These are phyloP conservation scores for Thielaviopsis ethacetica DNA, from an alignment of 2,329 filamentous ascomycete genomes.

Conservation along the genomic window DNA sequence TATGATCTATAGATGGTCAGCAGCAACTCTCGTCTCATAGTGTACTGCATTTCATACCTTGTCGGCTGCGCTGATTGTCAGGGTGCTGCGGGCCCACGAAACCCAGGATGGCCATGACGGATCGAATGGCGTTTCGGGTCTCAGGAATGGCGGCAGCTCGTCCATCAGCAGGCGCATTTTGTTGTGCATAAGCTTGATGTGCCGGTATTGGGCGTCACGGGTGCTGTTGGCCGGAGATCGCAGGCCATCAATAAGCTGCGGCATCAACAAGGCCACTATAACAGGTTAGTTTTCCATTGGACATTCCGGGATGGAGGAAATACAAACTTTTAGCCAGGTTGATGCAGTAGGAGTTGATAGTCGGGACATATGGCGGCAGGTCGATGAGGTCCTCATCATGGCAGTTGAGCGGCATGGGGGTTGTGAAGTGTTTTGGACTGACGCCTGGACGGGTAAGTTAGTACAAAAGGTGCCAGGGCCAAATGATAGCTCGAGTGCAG, in stretches of 20 bases:
- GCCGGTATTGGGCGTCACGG: slow-evolving; percentile 8
- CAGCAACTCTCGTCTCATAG: not conserved
- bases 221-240: slow-evolving; percentile 2
- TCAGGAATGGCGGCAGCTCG: slow-evolving; percentile 4
- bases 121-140: not conserved
- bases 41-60: not conserved
- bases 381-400: slow-evolving; percentile 9
- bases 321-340: slow-evolving; percentile 9
- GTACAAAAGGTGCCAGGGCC: no score
- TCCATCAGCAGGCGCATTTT: slow-evolving; percentile 6
- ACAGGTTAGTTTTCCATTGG: not conserved
- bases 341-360: slow-evolving; percentile 11
- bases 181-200: slow-evolving; percentile 3
- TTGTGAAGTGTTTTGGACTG: slow-evolving; percentile 9
- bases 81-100: slow-evolving; percentile 9
- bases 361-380: slow-evolving; percentile 5
- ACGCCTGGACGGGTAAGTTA: not conserved
- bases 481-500: no score
- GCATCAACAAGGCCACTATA: slow-evolving; percentile 11
- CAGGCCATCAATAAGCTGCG: slow-evolving; percentile 8
- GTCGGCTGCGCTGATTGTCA: slow-evolving; percentile 11
- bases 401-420: slow-evolving; percentile 10
- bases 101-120: slow-evolving; percentile 9
- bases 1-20: slow-evolving; percentile 4
- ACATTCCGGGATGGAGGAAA: not conserved